phyloP scores from a whole-genome alignment of 1,284 basidiomycete species.

The Malassezia obtusa region DNA sequence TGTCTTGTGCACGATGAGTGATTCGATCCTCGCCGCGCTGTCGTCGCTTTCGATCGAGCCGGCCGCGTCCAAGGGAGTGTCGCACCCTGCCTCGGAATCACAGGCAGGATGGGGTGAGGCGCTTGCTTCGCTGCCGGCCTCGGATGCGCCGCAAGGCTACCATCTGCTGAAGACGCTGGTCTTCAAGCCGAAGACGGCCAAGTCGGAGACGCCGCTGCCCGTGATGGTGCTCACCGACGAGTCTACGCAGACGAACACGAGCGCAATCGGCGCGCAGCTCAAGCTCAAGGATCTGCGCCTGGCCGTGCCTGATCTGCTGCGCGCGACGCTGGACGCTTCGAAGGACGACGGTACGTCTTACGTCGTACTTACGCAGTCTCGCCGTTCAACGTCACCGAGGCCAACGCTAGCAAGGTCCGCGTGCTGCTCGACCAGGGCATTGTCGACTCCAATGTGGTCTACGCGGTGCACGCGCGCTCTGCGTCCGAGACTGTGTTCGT shows the following conservation, averaged over 20 bases:
- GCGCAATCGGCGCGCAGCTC: slow-evolving; percentile 68
- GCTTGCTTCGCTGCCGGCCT: slow-evolving; percentile 4
- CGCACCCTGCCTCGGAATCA: slow-evolving; percentile 6
- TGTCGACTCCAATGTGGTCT: slow-evolving; percentile 26
- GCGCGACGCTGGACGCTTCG: slow-evolving; percentile 70
- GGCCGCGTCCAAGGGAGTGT: not conserved
- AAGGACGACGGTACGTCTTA: slow-evolving; percentile 71
- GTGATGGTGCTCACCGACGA: slow-evolving; percentile 78
- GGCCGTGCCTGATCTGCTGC: slow-evolving; percentile 76
- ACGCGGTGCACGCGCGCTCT: slow-evolving; percentile 37
- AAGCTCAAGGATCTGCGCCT: slow-evolving; percentile 79
- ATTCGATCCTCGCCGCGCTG: slow-evolving; percentile 13
- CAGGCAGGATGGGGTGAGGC: slow-evolving; percentile 7
- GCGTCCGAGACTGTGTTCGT: slow-evolving; percentile 40
- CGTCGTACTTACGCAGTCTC: slow-evolving; percentile 18
- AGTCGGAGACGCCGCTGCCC: slow-evolving; percentile 70
- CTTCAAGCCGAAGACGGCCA: slow-evolving; percentile 84
- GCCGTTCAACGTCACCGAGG: slow-evolving; percentile 32
- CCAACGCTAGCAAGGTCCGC: slow-evolving; percentile 30
- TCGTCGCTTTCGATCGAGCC: slow-evolving; percentile 12
- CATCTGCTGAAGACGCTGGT: slow-evolving; percentile 60
- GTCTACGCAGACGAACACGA: slow-evolving; percentile 60
- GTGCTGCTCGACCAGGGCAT: slow-evolving; percentile 33
- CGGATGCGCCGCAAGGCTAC: slow-evolving; percentile 1
- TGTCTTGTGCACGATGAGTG: slow-evolving; percentile 8